Percentiles rank a stretch among this genome's conserved stretches.
phyloP scores from a whole-genome alignment of 768 basidiomycete species.

The Pleurotus citrinopileatus region DNA sequence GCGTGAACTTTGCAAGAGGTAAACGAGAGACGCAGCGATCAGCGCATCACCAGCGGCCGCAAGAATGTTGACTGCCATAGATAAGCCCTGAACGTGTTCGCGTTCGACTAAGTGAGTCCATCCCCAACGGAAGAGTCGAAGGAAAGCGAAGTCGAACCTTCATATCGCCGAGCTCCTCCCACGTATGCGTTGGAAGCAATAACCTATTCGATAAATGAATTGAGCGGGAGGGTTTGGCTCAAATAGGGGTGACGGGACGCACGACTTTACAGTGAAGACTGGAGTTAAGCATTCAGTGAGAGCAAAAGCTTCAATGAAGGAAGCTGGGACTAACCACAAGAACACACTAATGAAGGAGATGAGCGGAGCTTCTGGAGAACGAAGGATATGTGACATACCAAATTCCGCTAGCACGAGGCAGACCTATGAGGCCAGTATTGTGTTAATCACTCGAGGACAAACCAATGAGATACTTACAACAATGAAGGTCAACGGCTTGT shows the following conservation, averaged over 20 bases:
- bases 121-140: not conserved
- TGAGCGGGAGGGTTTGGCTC: slow-evolving; percentile 2
- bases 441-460: not conserved
- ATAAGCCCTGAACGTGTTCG: slow-evolving; percentile 37
- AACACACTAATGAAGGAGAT: slow-evolving; percentile 29
- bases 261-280: slow-evolving; percentile 51
- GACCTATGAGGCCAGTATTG: slow-evolving; percentile 23
- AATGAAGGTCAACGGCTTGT: slow-evolving; percentile 35
- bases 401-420: slow-evolving; percentile 48
- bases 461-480: slow-evolving; percentile 31
- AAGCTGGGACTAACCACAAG: slow-evolving; percentile 33
- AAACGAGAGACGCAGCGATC: slow-evolving; percentile 10
- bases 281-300: slow-evolving; percentile 4
- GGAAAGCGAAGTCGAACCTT: slow-evolving; percentile 30
- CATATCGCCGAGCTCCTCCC: slow-evolving; percentile 38
- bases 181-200: slow-evolving; percentile 35
- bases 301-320: not conserved
- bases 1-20: slow-evolving; percentile 10
- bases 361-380: not conserved
- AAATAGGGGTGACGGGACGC: slow-evolving; percentile 16
- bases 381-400: slow-evolving; percentile 28
- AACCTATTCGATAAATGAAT: slow-evolving; percentile 24
- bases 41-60: slow-evolving; percentile 7
- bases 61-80: slow-evolving; percentile 22
- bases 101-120: slow-evolving; percentile 3